phyloP scores from a whole-genome alignment of 2,329 filamentous ascomycete species.

The Zymoseptoria passerinii region DNA sequence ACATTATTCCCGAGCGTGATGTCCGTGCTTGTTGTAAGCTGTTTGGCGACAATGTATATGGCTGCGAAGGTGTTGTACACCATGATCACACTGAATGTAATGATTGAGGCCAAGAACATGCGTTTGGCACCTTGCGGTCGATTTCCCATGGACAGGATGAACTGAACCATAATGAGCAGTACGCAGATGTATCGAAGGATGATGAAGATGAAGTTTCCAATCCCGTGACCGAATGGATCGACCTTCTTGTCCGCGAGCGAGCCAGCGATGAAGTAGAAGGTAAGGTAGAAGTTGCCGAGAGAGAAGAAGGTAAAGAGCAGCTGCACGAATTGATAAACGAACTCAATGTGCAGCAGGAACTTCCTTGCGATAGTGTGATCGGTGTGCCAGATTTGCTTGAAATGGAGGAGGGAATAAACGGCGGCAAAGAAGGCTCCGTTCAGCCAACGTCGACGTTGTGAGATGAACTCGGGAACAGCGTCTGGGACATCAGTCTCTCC shows the following conservation, averaged over 20 bases:
- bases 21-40: slow-evolving; percentile 47
- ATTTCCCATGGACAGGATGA: slow-evolving; percentile 93
- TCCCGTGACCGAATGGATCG: slow-evolving; percentile 85
- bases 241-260: slow-evolving; percentile 69
- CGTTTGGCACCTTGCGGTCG: slow-evolving; percentile 89
- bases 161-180: slow-evolving; percentile 85
- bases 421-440: slow-evolving; percentile 98
- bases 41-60: slow-evolving; percentile 80
- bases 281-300: slow-evolving; percentile 94
- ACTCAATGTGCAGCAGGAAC: slow-evolving; percentile 85
- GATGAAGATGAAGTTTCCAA: slow-evolving; percentile 77
- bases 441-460: slow-evolving; percentile 90
- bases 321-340: slow-evolving; percentile 87
- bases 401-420: slow-evolving; percentile 93
- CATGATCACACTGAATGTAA: slow-evolving; percentile 93
- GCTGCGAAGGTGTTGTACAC: slow-evolving; percentile 84
- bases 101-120: slow-evolving; percentile 79
- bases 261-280: slow-evolving; percentile 95
- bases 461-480: slow-evolving; percentile 90
- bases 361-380: slow-evolving; percentile 88
- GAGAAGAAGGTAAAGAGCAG: slow-evolving; percentile 97
- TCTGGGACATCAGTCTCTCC: slow-evolving; percentile 98
- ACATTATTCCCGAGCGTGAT: slow-evolving; percentile 71
- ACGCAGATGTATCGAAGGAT: slow-evolving; percentile 78
- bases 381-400: slow-evolving; percentile 83